These are phyloP conservation scores for Brassica incana DNA, from an alignment of 345 rosid species.

Conservation along the genomic window DNA sequence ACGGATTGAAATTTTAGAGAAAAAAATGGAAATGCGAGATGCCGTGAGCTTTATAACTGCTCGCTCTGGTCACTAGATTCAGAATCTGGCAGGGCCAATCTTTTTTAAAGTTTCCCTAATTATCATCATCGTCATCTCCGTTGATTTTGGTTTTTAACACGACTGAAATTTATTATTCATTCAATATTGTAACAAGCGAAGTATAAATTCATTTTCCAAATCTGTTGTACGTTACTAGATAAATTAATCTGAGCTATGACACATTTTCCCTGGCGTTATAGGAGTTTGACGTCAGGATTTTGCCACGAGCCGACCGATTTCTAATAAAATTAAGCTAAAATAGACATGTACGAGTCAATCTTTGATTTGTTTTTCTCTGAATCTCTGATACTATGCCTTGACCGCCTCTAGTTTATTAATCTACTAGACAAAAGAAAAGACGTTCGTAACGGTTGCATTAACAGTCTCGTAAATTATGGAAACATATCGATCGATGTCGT, in stretches of 20 bases:
- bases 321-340: not conserved
- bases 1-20: not conserved
- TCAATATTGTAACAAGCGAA: not conserved
- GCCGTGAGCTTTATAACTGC: constrained; percentile 29
- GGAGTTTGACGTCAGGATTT: not conserved
- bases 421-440: not conserved
- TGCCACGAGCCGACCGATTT: not conserved
- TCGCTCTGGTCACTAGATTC: constrained; percentile 17
- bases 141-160: constrained; percentile 13
- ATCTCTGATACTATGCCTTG: not conserved
- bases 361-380: not conserved
- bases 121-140: not conserved
- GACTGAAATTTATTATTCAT: not conserved
- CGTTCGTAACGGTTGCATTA: constrained; percentile 20
- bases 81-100: constrained; percentile 15
- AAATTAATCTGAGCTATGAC: not conserved
- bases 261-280: not conserved
- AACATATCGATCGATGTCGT: not conserved
- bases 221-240: not conserved
- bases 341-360: not conserved
- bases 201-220: not conserved
- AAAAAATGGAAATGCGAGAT: not conserved
- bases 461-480: not conserved
- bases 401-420: not conserved
- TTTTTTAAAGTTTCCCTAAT: not conserved